phyloP scores from a whole-genome alignment of 768 basidiomycete species.

The Lyophyllum shimeji region DNA sequence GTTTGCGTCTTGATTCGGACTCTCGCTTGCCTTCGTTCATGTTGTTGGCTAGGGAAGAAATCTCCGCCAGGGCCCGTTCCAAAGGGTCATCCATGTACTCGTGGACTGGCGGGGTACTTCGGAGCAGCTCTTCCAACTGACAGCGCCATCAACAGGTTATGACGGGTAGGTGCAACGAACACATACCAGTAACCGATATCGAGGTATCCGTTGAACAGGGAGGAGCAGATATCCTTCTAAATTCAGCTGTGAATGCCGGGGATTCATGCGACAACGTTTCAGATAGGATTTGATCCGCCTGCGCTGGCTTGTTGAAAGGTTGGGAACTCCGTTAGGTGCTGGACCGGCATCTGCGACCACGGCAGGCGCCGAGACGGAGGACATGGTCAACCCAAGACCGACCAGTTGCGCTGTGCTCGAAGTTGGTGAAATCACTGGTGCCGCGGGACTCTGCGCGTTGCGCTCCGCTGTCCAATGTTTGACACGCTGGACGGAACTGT shows the following conservation, averaged over 20 bases:
- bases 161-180: slow-evolving; percentile 4
- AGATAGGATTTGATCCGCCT: slow-evolving; percentile 88
- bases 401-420: slow-evolving; percentile 64
- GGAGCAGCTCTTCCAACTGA: slow-evolving; percentile 83
- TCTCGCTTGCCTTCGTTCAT: slow-evolving; percentile 99
- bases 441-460: slow-evolving; percentile 35
- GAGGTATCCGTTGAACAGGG: slow-evolving; percentile 94
- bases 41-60: slow-evolving; percentile 83
- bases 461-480: slow-evolving; percentile 79
- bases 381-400: slow-evolving; percentile 57
- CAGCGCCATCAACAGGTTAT: slow-evolving; percentile 5
- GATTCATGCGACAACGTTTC: slow-evolving; percentile 87
- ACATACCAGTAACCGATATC: slow-evolving; percentile 89
- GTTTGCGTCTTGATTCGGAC: slow-evolving; percentile 85
- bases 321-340: slow-evolving; percentile 44
- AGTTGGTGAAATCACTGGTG: slow-evolving; percentile 51
- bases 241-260: slow-evolving; percentile 90
- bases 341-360: slow-evolving; percentile 38
- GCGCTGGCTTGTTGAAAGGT: slow-evolving; percentile 75
- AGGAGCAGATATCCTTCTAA: slow-evolving; percentile 92
- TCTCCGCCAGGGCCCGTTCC: slow-evolving; percentile 83
- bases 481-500: slow-evolving; percentile 86
- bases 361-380: slow-evolving; percentile 47
- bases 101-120: slow-evolving; percentile 79
- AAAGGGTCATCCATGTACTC: slow-evolving; percentile 81